phyloP scores from a whole-genome alignment of 495 filamentous ascomycete genomes.

The Hyaloscypha hepaticicola region DNA sequence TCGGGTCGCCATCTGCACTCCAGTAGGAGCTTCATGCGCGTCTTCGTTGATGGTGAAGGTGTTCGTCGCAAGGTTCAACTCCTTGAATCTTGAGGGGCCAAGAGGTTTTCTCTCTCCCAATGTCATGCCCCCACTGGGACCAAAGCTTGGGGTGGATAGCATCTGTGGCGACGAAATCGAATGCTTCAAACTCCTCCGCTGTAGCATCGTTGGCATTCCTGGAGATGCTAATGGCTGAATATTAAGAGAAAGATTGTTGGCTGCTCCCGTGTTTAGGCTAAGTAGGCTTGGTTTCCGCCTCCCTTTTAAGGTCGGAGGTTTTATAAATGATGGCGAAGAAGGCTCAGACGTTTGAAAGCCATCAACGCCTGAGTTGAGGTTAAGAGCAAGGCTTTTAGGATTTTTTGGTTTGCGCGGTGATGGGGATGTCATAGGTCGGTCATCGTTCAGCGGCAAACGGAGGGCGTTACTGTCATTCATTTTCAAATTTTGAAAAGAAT shows the following conservation, averaged over 20 bases:
- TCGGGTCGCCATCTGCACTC: conserved; percentile 53
- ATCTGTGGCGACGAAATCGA: conserved; percentile 57
- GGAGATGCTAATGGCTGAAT: conserved; percentile 25
- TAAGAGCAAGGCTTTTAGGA: conserved; percentile 89
- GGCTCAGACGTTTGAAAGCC: conserved; percentile 61
- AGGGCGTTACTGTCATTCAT: conserved; percentile 29
- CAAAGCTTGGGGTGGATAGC: conserved; percentile 51
- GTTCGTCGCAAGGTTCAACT: conserved; percentile 26
- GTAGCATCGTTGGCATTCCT: conserved; percentile 48
- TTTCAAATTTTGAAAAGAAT: conserved; percentile 36
- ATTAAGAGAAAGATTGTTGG: conserved; percentile 25
- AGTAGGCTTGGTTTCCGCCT: conserved; percentile 77
- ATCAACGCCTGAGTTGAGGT: conserved; percentile 53
- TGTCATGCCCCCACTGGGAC: conserved; percentile 52
- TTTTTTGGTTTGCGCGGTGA: conserved; percentile 80
- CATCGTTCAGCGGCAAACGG: conserved; percentile 28
- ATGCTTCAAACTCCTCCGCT: conserved; percentile 54
- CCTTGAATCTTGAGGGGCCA: conserved; percentile 42
- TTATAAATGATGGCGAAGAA: conserved; percentile 78
- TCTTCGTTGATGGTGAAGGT: conserved; percentile 66
- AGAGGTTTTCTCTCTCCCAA: conserved; percentile 51
- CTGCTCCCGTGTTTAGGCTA: conserved; percentile 60
- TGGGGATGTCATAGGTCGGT: conserved; percentile 60
- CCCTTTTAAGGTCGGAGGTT: conserved; percentile 60
- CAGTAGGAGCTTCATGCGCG: conserved; percentile 65